Percentiles rank a stretch among this genome's conserved stretches.
These are phyloP conservation scores for Elongisporangium prolatum DNA, from an alignment of 352 stramenopile genomes.

Conservation along the genomic window DNA sequence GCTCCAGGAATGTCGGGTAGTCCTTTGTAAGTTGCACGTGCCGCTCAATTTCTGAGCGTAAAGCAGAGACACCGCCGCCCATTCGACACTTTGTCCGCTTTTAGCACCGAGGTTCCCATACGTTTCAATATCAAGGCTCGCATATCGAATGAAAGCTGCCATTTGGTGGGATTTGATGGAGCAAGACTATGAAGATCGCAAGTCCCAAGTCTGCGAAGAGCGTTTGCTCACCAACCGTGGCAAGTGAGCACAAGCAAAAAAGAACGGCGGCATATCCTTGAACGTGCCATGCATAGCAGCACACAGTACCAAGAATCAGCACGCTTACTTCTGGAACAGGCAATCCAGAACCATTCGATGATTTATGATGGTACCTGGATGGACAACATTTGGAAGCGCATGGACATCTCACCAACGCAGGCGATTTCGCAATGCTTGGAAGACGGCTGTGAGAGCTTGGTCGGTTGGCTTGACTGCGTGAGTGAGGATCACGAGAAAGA, in stretches of 20 bases:
- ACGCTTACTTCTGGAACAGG: background rate
- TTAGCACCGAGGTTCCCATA: background rate
- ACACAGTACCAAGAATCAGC: background rate
- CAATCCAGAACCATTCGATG: background rate
- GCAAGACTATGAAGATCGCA: background rate
- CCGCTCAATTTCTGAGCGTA: conserved; percentile 57
- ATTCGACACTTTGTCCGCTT: background rate
- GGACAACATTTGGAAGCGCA: background rate
- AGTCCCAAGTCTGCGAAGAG: background rate
- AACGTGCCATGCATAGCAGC: background rate
- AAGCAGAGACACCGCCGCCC: conserved; percentile 49
- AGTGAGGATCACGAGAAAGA: background rate
- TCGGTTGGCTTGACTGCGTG: background rate
- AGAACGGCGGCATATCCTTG: too few species aligned
- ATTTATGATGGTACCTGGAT: background rate
- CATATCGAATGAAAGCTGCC: background rate
- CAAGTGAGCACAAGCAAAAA: background rate
- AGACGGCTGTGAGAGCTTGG: background rate
- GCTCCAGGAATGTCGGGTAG: conserved; percentile 62
- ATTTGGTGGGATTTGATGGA: background rate
- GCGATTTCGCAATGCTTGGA: background rate
- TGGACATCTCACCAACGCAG: background rate
- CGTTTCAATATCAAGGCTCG: background rate
- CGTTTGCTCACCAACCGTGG: background rate
- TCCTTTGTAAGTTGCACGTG: conserved; percentile 52